phyloP scores from a whole-genome alignment of 805 yeast species.

The Saccharomycopsis fodiens region DNA sequence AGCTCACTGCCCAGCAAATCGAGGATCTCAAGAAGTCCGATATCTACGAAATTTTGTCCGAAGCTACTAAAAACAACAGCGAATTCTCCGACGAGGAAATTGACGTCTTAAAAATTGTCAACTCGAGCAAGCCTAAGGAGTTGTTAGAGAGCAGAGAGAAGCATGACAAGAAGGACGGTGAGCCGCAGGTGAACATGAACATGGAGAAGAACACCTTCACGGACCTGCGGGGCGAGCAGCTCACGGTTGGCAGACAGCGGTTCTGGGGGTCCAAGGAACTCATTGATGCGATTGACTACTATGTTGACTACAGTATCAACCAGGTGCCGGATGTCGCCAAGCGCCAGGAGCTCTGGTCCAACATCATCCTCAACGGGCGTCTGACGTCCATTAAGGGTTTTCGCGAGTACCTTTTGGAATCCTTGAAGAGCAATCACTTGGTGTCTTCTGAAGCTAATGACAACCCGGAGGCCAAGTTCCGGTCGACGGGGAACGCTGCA shows the following conservation, averaged over 20 bases:
- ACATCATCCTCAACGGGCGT: constrained; percentile 72
- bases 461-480: constrained; percentile 24
- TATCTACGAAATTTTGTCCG: constrained; percentile 73
- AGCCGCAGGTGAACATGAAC: constrained; percentile 48
- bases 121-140: constrained; percentile 68
- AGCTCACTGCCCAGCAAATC: constrained; percentile 48
- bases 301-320: constrained; percentile 34
- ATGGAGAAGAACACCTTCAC: constrained; percentile 63
- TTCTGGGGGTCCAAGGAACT: constrained; percentile 70
- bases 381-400: constrained; percentile 72
- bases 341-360: constrained; percentile 80
- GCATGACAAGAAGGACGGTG: constrained; percentile 29
- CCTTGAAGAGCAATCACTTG: constrained; percentile 49
- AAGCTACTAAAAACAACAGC: constrained; percentile 40
- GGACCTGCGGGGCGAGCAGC: constrained; percentile 47
- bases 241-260: constrained; percentile 83
- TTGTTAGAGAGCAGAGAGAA: constrained; percentile 57
- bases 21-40: constrained; percentile 67
- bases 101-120: constrained; percentile 85
- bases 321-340: constrained; percentile 44
- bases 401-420: constrained; percentile 55
- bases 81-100: constrained; percentile 54
- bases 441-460: constrained; percentile 31
- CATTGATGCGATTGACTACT: constrained; percentile 45
- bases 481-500: constrained; percentile 25